Conservation (phyloP, 805 yeast genomes). For the Myxozyma neglecta region DNA sequence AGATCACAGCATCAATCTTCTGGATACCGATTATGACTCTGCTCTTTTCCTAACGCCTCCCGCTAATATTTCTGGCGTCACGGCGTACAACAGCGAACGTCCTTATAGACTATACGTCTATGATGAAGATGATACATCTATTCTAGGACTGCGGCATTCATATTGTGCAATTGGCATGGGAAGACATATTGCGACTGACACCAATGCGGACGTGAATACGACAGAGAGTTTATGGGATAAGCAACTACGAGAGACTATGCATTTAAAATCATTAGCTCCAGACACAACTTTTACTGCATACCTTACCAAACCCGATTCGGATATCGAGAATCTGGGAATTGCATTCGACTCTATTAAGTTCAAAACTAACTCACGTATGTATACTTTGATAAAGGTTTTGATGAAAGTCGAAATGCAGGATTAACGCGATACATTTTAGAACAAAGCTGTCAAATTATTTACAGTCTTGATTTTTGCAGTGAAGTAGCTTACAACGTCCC, state of each 20-base stretch:
- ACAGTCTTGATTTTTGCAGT: conserved; percentile 71
- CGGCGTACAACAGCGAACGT: neutral
- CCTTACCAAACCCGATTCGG: conserved; percentile 51
- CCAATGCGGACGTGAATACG: conserved; percentile 37
- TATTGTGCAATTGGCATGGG: conserved; percentile 72
- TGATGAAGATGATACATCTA: conserved; percentile 41
- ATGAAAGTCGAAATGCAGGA: neutral
- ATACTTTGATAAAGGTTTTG: neutral
- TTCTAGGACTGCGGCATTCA: conserved; percentile 48
- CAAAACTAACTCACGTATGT: conserved; percentile 41
- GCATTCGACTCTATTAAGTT: conserved; percentile 59
- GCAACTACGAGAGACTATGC: conserved; percentile 56
- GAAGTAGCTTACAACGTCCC: conserved; percentile 90
- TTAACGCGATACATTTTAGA: conserved; percentile 40
- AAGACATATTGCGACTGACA: conserved; percentile 44
- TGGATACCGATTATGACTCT: conserved; percentile 18
- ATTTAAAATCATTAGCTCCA: conserved; percentile 57
- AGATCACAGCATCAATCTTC: neutral
- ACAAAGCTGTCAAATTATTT: conserved; percentile 69
- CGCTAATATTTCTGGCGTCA: neutral
- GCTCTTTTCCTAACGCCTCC: conserved; percentile 16
- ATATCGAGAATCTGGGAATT: conserved; percentile 55
- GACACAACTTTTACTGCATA: conserved; percentile 66
- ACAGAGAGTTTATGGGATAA: conserved; percentile 51
- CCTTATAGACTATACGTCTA: conserved; percentile 46